Conservation (phyloP, 768 basidiomycete genomes). For the Mycena kentingensis region DNA sequence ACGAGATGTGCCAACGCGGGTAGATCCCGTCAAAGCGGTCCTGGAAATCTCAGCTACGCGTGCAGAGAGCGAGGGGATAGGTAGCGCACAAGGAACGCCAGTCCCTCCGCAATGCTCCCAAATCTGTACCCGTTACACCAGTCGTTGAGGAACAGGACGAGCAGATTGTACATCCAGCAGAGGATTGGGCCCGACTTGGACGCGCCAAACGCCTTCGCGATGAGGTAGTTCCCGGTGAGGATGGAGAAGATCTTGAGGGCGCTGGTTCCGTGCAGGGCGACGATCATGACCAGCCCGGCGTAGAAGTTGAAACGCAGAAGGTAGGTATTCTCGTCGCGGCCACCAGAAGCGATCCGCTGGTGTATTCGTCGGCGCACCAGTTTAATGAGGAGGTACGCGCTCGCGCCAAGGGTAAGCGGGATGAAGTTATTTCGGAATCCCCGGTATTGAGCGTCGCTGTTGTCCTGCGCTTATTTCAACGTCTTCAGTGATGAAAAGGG, state of each 20-base stretch:
- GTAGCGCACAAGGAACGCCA: slow-evolving; percentile 62
- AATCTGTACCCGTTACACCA: slow-evolving; percentile 73
- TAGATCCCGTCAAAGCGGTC: slow-evolving; percentile 73
- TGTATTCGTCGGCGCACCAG: slow-evolving; percentile 44
- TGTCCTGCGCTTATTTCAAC: slow-evolving; percentile 60
- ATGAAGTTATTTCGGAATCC: slow-evolving; percentile 82
- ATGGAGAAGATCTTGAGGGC: slow-evolving; percentile 77
- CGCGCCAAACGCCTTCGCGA: slow-evolving; percentile 50
- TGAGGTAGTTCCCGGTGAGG: slow-evolving; percentile 65
- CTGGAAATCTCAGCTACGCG: slow-evolving; percentile 35
- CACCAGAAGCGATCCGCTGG: slow-evolving; percentile 19
- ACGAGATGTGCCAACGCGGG: slow-evolving; percentile 90
- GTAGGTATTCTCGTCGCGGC: slow-evolving; percentile 29
- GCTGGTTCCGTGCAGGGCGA: slow-evolving; percentile 80
- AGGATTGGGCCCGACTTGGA: slow-evolving; percentile 50
- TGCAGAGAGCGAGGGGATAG: neutral
- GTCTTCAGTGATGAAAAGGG: slow-evolving; percentile 6
- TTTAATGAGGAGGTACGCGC: slow-evolving; percentile 60
- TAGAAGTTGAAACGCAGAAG: slow-evolving; percentile 59
- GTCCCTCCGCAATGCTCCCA: slow-evolving; percentile 50
- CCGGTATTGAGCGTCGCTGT: slow-evolving; percentile 89
- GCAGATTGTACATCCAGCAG: slow-evolving; percentile 80
- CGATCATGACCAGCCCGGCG: slow-evolving; percentile 66
- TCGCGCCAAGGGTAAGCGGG: slow-evolving; percentile 50
- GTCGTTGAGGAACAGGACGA: slow-evolving; percentile 78